Base-by-base conservation (phyloP, 2,329 filamentous ascomycete species). In the Cercospora canescens region DNA sequence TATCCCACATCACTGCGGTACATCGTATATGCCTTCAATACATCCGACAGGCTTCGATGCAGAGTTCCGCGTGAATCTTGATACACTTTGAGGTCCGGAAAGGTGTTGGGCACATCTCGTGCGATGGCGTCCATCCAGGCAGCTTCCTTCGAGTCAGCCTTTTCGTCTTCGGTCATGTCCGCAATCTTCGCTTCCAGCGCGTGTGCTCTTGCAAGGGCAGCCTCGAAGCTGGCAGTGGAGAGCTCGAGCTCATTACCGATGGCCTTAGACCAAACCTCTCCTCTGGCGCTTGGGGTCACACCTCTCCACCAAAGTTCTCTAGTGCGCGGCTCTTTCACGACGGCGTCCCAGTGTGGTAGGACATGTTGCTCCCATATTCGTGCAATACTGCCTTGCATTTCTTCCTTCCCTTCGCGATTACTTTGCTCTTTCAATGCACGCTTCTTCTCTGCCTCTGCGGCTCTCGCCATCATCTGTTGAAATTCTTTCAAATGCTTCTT, bases 401-500 rank as follows among this genome's bases (percentile, higher is more conserved):
- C 81, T 62, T 84, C 83, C 48, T 83, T 81, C 4, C 80, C 82
- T 73, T 84, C 79, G 71, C 83, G 82, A 65, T 84, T 82, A 66
- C 84, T 83, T 69, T 84, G 83, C 65, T 81, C 80, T 70, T 81
- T 81, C 8, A 82, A 78, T 8, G 79, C 80, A 67, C 80, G 81
- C 63, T 82, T 81, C 73, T 83, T 85, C 67, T 87, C 85, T 64
- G 84, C 81, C 79, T 88, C 87, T 45, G 85, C 81, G 30, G 87
- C 84, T 52, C 84, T 69, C 81, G 86, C 73, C 89, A 94, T 92
- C 90, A 95, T 94, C 77, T 86, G 88, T 79, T 94, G 89, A 76
- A 94, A 95, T 76, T 95, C 89, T 74, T 87, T 93, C 70, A 99
- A 77, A 78, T 99, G 95, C 71, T 89, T 90, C 76, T 88, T 91